A percentile compares a stretch with the other conserved stretches of the same genome.
Conservation (phyloP, 1,284 basidiomycete genomes). For the Apiotrichum montevideense region DNA sequence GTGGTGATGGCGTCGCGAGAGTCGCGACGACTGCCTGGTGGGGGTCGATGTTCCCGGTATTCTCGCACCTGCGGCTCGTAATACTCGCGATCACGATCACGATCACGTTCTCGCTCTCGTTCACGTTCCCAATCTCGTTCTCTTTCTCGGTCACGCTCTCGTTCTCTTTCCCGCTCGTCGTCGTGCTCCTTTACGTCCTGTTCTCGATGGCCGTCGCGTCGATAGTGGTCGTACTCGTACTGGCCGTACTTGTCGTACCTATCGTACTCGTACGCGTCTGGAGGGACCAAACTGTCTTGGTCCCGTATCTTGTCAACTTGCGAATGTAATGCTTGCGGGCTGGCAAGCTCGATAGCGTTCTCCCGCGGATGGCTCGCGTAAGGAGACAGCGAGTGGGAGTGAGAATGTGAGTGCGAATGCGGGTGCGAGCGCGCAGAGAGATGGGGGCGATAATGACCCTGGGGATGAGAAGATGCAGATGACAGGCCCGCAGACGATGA, state of each 20-base stretch:
- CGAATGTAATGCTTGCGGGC: not conserved
- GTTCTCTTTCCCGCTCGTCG: not conserved
- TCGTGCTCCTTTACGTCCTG: not conserved
- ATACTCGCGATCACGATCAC: not conserved
- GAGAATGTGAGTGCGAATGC: too few relatives aligned
- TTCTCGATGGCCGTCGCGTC: not conserved
- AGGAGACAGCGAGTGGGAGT: not conserved
- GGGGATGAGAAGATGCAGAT: too few relatives aligned
- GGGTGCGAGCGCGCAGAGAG: too few relatives aligned
- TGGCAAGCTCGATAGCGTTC: not conserved
- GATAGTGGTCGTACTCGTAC: not conserved
- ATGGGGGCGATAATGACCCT: not conserved
- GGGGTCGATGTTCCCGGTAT: too few relatives aligned
- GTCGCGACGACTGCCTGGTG: not conserved
- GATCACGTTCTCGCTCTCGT: not conserved
- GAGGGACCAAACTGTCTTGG: not conserved
- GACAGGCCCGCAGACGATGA: too few relatives aligned
- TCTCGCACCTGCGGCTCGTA: not conserved
- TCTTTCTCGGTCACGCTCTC: not conserved
- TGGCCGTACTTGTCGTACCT: not conserved
- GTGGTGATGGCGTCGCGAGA: not conserved
- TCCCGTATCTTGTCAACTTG: not conserved
- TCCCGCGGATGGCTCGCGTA: not conserved
- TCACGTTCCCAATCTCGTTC: not conserved
- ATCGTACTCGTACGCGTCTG: slow-evolving; percentile 1